These are phyloP conservation scores for Acaromyces ingoldii DNA, from an alignment of 1,284 basidiomycete species.

Conservation along the genomic window DNA sequence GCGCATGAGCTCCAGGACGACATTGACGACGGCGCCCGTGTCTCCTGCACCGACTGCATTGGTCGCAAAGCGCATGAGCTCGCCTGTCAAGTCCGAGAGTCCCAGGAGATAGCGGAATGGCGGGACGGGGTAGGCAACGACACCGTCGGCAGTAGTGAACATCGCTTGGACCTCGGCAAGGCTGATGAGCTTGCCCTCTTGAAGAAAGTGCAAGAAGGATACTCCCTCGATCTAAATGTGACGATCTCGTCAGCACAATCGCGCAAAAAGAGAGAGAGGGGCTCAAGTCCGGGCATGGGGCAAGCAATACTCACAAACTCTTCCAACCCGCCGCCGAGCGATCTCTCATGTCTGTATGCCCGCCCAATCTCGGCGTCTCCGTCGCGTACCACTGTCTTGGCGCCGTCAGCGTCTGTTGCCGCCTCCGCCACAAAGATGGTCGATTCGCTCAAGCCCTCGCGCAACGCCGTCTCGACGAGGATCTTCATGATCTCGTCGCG, in stretches of 20 bases:
- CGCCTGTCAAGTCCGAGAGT: slow-evolving; percentile 87
- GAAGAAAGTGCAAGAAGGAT: slow-evolving; percentile 81
- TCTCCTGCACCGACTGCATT: slow-evolving; percentile 34
- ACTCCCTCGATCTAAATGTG: slow-evolving; percentile 72
- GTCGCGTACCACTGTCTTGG: neutral
- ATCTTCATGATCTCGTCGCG: neutral
- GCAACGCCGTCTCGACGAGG: neutral
- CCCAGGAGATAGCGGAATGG: slow-evolving; percentile 83
- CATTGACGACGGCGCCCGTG: slow-evolving; percentile 17
- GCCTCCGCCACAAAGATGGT: neutral
- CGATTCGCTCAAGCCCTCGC: neutral
- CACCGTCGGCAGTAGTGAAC: slow-evolving; percentile 9
- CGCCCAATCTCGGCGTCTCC: neutral
- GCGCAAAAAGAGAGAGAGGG: neutral
- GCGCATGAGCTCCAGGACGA: slow-evolving; percentile 30
- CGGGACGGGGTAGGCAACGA: slow-evolving; percentile 49
- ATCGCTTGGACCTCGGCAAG: slow-evolving; percentile 63
- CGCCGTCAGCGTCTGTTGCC: neutral
- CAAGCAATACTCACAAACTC: slow-evolving; percentile 43
- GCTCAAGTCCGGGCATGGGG: neutral
- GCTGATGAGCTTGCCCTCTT: slow-evolving; percentile 66
- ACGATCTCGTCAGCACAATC: neutral
- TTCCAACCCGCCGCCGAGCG: slow-evolving; percentile 49
- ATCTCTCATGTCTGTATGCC: slow-evolving; percentile 31
- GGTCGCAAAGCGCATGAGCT: slow-evolving; percentile 90